phyloP scores from a whole-genome alignment of 2,329 filamentous ascomycete genomes.

The Dactylellina haptotyla region DNA sequence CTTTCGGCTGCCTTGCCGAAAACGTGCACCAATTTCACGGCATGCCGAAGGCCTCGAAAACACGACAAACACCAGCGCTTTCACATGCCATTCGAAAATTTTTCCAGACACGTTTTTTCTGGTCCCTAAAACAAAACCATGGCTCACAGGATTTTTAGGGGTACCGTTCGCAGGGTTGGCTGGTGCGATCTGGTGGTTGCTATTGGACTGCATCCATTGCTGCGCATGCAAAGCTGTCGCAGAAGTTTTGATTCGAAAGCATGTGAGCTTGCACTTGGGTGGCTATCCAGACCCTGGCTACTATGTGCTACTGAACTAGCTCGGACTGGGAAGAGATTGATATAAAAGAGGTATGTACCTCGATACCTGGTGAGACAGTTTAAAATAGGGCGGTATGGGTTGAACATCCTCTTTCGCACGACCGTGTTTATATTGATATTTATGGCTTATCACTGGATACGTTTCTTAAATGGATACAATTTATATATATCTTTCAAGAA shows the following conservation, averaged over 20 bases:
- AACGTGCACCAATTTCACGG: not conserved
- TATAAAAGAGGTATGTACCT: not conserved
- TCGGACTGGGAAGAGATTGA: not conserved
- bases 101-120: too few relatives aligned
- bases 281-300: too few relatives aligned
- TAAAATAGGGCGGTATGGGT: too few relatives aligned
- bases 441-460: not conserved
- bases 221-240: not conserved
- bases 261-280: not conserved
- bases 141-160: not conserved
- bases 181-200: not conserved
- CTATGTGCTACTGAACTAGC: not conserved
- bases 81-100: conserved; percentile 32
- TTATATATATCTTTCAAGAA: not conserved
- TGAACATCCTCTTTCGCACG: too few relatives aligned
- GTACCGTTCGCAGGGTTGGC: not conserved
- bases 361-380: too few relatives aligned
- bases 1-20: conserved; percentile 4
- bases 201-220: not conserved
- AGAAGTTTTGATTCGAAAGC: not conserved
- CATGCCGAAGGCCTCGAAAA: conserved; percentile 5
- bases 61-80: too few relatives aligned
- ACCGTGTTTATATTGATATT: too few relatives aligned
- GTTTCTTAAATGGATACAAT: too few relatives aligned
- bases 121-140: not conserved